Conservation (phyloP, 2,329 filamentous ascomycete species). For the Coleophoma eucalyptorum region DNA sequence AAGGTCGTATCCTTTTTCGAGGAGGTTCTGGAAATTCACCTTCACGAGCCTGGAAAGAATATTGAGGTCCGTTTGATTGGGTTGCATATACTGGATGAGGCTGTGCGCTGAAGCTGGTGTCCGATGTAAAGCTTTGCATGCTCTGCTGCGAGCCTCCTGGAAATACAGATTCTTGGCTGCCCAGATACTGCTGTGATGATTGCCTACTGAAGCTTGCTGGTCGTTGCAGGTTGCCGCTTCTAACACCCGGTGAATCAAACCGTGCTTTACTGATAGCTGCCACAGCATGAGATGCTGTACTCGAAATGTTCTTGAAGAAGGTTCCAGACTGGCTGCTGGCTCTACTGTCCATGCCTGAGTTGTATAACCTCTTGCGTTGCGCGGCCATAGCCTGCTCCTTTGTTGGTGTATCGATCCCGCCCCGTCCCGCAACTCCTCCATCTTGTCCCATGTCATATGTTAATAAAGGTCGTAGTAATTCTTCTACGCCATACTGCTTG, state of each 20-base stretch:
- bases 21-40: slow-evolving; percentile 70
- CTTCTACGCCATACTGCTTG: slow-evolving; percentile 73
- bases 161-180: slow-evolving; percentile 60
- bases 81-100: slow-evolving; percentile 67
- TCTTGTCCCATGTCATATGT: slow-evolving; percentile 80
- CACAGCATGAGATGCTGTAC: slow-evolving; percentile 86
- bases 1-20: slow-evolving; percentile 66
- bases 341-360: slow-evolving; percentile 65
- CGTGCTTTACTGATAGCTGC: slow-evolving; percentile 95
- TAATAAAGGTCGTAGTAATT: slow-evolving; percentile 68
- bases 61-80: slow-evolving; percentile 36
- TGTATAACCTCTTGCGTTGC: slow-evolving; percentile 89
- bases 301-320: slow-evolving; percentile 96
- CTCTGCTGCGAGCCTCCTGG: slow-evolving; percentile 81
- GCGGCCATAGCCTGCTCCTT: slow-evolving; percentile 99
- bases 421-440: slow-evolving; percentile 66
- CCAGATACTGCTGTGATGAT: slow-evolving; percentile 62
- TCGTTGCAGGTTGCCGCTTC: slow-evolving; percentile 55
- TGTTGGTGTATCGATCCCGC: slow-evolving; percentile 86
- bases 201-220: slow-evolving; percentile 69
- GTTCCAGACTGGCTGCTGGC: slow-evolving; percentile 70
- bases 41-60: slow-evolving; percentile 34
- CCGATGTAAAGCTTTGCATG: slow-evolving; percentile 66
- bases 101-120: slow-evolving; percentile 62
- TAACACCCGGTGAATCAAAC: slow-evolving; percentile 78